A percentile compares a stretch with the other conserved stretches of the same genome.
Evolutionary conservation across 257 asterid genomes (phyloP).

Genomic region (Striga asiatica): DNA sequence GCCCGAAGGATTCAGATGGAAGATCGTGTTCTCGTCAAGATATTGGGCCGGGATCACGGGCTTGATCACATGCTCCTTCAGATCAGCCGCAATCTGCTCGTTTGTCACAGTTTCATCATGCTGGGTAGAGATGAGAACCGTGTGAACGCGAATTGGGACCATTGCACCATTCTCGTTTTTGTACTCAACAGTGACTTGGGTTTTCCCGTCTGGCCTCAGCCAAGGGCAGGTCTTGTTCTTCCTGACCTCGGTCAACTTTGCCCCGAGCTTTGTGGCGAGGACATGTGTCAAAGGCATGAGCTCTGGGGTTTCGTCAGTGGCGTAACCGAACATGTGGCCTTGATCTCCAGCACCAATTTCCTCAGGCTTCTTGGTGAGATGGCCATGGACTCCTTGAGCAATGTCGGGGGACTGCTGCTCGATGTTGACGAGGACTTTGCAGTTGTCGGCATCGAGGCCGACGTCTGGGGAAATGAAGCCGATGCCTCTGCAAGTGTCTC

Average conservation of each 20-base stretch:
- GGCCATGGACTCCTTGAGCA: conserved; percentile 66
- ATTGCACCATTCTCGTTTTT: conserved; percentile 50
- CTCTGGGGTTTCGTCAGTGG: conserved; percentile 69
- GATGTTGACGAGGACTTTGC: conserved; percentile 56
- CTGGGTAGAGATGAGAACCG: conserved; percentile 63
- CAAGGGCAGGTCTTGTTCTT: conserved; percentile 53
- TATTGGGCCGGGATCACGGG: conserved; percentile 52
- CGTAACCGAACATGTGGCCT: conserved; percentile 75
- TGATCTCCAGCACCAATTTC: conserved; percentile 75
- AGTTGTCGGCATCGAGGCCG: conserved; percentile 60
- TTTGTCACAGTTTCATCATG: conserved; percentile 54
- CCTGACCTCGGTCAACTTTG: conserved; percentile 54
- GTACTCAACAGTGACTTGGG: conserved; percentile 68
- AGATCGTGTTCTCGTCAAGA: conserved; percentile 57
- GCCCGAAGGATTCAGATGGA: conserved; percentile 65
- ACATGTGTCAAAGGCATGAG: conserved; percentile 67
- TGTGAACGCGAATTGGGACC: conserved; percentile 61
- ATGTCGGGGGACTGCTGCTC: conserved; percentile 69
- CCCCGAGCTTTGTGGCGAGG: conserved; percentile 62
- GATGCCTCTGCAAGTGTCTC: conserved; percentile 57
- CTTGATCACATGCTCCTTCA: conserved; percentile 65
- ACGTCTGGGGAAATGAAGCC: conserved; percentile 56
- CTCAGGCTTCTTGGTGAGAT: conserved; percentile 61
- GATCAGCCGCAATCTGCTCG: conserved; percentile 45
- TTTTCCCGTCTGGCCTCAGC: conserved; percentile 68